Conservation (phyloP, 441 rosid species). For the Geranium incanum region DNA sequence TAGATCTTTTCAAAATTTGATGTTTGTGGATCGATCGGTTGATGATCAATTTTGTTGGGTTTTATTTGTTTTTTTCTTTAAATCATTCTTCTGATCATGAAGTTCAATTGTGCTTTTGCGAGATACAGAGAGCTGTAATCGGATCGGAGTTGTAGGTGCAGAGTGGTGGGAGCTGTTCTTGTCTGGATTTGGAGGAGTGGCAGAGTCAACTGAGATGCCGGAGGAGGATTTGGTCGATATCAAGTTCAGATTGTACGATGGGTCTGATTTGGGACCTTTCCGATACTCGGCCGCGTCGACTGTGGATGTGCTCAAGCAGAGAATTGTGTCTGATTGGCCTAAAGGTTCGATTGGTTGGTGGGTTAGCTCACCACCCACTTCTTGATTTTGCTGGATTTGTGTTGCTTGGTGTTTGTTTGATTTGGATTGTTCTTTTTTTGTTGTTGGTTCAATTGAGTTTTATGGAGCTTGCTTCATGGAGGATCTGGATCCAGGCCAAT, state of each 20-base stretch:
- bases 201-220: slow-evolving; percentile 35
- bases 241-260: slow-evolving; percentile 82
- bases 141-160: not conserved
- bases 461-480: not conserved
- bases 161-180: slow-evolving; percentile 18
- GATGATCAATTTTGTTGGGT: slow-evolving; percentile 1
- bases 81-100: not conserved
- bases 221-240: slow-evolving; percentile 43
- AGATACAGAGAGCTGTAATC: not conserved
- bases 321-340: slow-evolving; percentile 66
- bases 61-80: not conserved
- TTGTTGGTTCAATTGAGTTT: not conserved
- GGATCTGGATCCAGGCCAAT: not conserved
- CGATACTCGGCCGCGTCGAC: slow-evolving; percentile 75
- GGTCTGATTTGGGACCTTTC: slow-evolving; percentile 90
- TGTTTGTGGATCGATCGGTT: not conserved
- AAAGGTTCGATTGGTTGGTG: slow-evolving; percentile 40
- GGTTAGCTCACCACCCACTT: slow-evolving; percentile 8
- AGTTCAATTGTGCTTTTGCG: not conserved
- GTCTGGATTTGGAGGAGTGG: slow-evolving; percentile 20
- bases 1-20: not conserved
- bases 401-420: not conserved
- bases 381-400: slow-evolving; percentile 2
- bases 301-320: slow-evolving; percentile 43
- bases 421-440: not conserved